Base-by-base conservation (phyloP, 768 basidiomycete species). In the Suillus subalutaceus region DNA sequence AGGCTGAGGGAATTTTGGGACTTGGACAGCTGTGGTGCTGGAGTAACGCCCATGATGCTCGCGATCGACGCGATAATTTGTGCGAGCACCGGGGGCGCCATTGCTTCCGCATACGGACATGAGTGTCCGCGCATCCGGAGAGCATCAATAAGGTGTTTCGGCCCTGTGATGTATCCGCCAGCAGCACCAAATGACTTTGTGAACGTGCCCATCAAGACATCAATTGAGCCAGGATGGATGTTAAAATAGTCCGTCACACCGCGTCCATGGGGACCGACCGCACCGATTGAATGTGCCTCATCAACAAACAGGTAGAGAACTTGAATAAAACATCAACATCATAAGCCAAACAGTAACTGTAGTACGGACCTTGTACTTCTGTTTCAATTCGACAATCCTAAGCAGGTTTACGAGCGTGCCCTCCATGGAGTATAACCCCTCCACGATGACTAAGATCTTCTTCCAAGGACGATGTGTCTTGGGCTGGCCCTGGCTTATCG, bases 381-480 rank as follows among this genome's bases (percentile, higher is more conserved):
- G 85, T 84, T 97, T 99, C 62, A 99, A 83, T 69, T 92, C 90
- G 65, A 99, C 71, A 64, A 99, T 81, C 13, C 72, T 82, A 5
- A 96, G 97, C 53, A 99, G 73, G 75, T 98, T 87, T 43, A 92
- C 88, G 69, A 99, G 72, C 7, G 93, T 96, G n/a, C 97, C 97
- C 79, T 99, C 97, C 97, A 99, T 99, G 67, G 93, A 95, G 80
- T 94, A 99, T 50, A 99, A 78, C 2, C 97, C 97, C 76, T 99
- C 97, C 13, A 99, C 94, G 63, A 97, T 88, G 52, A 99, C 69
- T 46, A 99, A 77, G 67, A 99, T 99, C 82, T 97, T 98, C 83
- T 97, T 97, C 97, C 97, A 99, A 10, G 97, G 97, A 23, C 97
- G 80, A 73, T 99, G 97, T 0, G 96, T 98, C 80, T 96, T 91